Percentiles rank a stretch among this genome's conserved stretches.
Evolutionary conservation across 2,329 filamentous ascomycete species (phyloP).

Genomic region (Colletotrichum trifolii): DNA sequence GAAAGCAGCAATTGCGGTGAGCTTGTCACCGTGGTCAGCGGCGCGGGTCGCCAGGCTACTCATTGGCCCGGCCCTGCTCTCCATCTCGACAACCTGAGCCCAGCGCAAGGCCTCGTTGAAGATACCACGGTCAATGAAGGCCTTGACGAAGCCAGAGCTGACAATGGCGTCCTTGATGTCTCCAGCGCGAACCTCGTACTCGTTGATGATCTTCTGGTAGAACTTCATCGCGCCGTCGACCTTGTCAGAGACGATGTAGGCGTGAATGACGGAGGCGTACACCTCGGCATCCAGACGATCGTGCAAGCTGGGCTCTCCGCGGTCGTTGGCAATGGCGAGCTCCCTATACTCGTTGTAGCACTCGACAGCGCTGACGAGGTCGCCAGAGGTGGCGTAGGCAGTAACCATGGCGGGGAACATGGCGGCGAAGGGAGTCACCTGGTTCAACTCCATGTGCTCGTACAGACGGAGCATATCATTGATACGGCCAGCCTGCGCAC

Average conservation of each 20-base stretch:
- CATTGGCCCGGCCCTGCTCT: conserved; percentile 72
- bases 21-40: conserved; percentile 80
- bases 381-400: conserved; percentile 85
- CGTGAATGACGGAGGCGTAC: conserved; percentile 91
- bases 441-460: conserved; percentile 87
- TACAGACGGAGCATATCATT: conserved; percentile 92
- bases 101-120: conserved; percentile 80
- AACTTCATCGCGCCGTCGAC: conserved; percentile 86
- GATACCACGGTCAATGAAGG: conserved; percentile 76
- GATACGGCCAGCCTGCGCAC: conserved; percentile 82
- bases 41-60: conserved; percentile 79
- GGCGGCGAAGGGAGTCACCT: conserved; percentile 78
- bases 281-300: conserved; percentile 84
- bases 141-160: conserved; percentile 80
- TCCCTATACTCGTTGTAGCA: conserved; percentile 95
- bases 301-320: conserved; percentile 74
- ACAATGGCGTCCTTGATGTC: conserved; percentile 79
- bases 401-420: conserved; percentile 95
- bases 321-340: conserved; percentile 86
- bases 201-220: conserved; percentile 79
- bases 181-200: conserved; percentile 66
- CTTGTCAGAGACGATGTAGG: conserved; percentile 86
- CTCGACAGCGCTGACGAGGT: conserved; percentile 88
- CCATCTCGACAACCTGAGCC: conserved; percentile 72
- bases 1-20: conserved; percentile 76